phyloP scores from a whole-genome alignment of 2,329 filamentous ascomycete genomes.

The Rugonectria rugulosa region DNA sequence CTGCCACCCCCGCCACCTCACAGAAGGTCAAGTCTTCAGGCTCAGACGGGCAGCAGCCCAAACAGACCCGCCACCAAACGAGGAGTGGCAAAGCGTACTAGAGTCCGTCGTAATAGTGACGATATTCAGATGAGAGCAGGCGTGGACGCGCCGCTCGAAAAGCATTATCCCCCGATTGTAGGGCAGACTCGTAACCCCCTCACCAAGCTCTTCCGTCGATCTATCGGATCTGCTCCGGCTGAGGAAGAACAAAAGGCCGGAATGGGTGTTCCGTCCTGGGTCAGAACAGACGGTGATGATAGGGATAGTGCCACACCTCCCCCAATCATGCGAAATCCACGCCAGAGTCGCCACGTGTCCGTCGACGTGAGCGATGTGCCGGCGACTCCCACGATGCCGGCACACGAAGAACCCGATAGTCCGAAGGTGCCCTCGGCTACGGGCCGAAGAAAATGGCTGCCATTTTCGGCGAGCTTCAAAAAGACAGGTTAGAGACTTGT shows the following conservation, averaged over 20 bases:
- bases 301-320: conserved; percentile 61
- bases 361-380: conserved; percentile 29
- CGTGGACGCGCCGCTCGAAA: conserved; percentile 39
- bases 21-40: conserved; percentile 61
- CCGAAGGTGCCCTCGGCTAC: conserved; percentile 30
- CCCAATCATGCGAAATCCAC: conserved; percentile 59
- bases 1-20: conserved; percentile 57
- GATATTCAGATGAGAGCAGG: conserved; percentile 38
- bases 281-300: conserved; percentile 51
- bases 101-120: conserved; percentile 40
- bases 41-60: conserved; percentile 48
- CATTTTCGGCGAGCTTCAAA: conserved; percentile 38
- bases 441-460: conserved; percentile 48
- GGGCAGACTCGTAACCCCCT: conserved; percentile 56
- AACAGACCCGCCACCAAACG: conserved; percentile 27
- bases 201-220: conserved; percentile 60
- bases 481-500: conserved; percentile 37
- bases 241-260: no score
- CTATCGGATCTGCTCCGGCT: conserved; percentile 44
- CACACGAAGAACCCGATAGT: conserved; percentile 16
- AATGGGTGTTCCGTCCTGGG: conserved; percentile 52
- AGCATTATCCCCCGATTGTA: conserved; percentile 58
- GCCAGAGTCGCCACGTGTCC: conserved; percentile 41
- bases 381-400: conserved; percentile 27
- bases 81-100: conserved; percentile 29